Evolutionary conservation across 2,329 filamentous ascomycete genomes (phyloP).

Genomic region (Alternaria brassicicola): DNA sequence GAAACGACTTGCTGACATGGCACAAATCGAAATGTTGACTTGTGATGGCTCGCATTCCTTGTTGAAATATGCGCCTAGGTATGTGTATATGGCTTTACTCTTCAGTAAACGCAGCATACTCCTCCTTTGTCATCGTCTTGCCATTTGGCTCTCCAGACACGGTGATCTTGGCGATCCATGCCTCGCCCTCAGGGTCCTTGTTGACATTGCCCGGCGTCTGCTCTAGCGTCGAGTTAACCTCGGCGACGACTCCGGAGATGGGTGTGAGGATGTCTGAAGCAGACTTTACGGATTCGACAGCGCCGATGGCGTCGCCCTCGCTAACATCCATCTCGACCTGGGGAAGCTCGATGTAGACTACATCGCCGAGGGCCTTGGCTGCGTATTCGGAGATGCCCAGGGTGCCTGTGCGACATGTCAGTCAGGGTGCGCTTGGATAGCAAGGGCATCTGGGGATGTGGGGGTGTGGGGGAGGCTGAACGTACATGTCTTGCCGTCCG

Average conservation of each 20-base stretch:
- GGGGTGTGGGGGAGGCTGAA: slow-evolving; percentile 2
- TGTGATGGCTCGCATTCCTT: slow-evolving; percentile 1
- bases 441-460: slow-evolving; percentile 7
- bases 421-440: not conserved
- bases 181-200: slow-evolving; percentile 84
- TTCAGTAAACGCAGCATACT: slow-evolving; percentile 77
- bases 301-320: slow-evolving; percentile 84
- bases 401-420: slow-evolving; percentile 55
- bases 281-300: slow-evolving; percentile 97
- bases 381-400: slow-evolving; percentile 91
- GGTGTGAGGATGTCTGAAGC: slow-evolving; percentile 97
- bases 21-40: not conserved
- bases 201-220: slow-evolving; percentile 89
- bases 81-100: slow-evolving; percentile 39
- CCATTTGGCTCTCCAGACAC: slow-evolving; percentile 68
- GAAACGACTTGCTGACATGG: too few species aligned
- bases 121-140: slow-evolving; percentile 73
- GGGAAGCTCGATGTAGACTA: slow-evolving; percentile 96
- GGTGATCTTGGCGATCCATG: slow-evolving; percentile 91
- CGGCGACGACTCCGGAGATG: slow-evolving; percentile 75
- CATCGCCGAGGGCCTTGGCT: slow-evolving; percentile 88
- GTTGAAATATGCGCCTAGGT: slow-evolving; percentile 15
- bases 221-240: slow-evolving; percentile 76
- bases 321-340: slow-evolving; percentile 69
- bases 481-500: slow-evolving; percentile 78